Evolutionary conservation across 179 eudicot genomes (phyloP).

Genomic region (Patellifolia procumbens): DNA sequence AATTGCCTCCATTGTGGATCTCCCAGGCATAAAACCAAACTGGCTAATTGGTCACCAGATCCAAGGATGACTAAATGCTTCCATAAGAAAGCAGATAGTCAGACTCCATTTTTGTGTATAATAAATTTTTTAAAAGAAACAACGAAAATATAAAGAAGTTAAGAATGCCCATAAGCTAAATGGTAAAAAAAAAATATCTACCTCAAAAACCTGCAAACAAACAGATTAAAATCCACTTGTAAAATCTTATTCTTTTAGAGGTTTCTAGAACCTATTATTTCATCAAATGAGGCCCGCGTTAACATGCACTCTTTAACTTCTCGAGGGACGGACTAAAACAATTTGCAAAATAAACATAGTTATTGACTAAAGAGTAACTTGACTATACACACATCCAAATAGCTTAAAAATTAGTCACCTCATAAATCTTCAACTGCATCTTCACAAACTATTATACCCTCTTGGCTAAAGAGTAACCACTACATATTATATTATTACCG

Average conservation of each 20-base stretch:
- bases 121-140: no score
- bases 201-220: neutral
- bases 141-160: neutral
- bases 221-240: neutral
- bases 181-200: neutral
- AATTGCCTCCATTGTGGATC: no score
- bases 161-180: neutral
- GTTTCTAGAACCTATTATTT: neutral
- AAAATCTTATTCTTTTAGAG: neutral
- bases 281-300: neutral
- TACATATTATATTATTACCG: neutral
- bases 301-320: neutral
- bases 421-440: neutral
- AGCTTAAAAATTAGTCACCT: neutral
- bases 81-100: neutral
- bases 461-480: neutral
- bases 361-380: neutral
- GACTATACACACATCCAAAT: neutral
- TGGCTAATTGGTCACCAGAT: conserved; percentile 43
- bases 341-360: neutral
- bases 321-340: no score
- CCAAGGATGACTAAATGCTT: neutral
- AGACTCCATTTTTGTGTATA: neutral
- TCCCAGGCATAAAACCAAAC: no score
- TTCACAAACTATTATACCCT: neutral